Evolutionary conservation across 2,329 filamentous ascomycete species (phyloP).

Genomic region (Dactylellina parvicollis): DNA sequence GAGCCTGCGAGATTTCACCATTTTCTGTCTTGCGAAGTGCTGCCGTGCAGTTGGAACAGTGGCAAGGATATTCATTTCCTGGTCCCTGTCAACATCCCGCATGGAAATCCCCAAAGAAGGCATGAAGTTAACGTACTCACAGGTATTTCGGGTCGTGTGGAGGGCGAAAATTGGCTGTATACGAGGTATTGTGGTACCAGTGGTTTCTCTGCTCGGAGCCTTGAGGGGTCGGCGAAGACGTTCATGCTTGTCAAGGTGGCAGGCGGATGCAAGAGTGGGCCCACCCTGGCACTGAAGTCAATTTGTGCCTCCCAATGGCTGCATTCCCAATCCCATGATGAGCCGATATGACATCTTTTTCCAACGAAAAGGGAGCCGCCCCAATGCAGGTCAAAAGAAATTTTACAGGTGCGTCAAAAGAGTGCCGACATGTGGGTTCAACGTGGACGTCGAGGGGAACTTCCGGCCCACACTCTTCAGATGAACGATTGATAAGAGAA

Average conservation of each 20-base stretch:
- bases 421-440: not conserved
- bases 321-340: not conserved
- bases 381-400: not conserved
- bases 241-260: conserved; percentile 32
- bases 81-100: conserved; percentile 40
- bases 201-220: conserved; percentile 27
- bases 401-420: not conserved
- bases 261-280: conserved; percentile 31
- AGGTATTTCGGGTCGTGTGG: conserved; percentile 21
- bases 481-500: conserved; percentile 38
- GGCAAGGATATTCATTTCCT: conserved; percentile 46
- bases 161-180: not conserved
- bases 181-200: conserved; percentile 6
- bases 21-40: conserved; percentile 28
- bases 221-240: conserved; percentile 33
- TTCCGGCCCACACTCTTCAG: conserved; percentile 21
- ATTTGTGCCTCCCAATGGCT: conserved; percentile 4
- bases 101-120: conserved; percentile 50
- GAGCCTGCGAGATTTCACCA: conserved; percentile 6
- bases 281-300: conserved; percentile 10
- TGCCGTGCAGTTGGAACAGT: conserved; percentile 15
- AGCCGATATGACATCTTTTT: conserved; percentile 1
- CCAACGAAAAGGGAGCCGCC: not conserved
- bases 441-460: not conserved
- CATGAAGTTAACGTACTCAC: conserved; percentile 23